These are phyloP conservation scores for Sporothrix mexicana DNA, from an alignment of 2,329 filamentous ascomycete genomes.

Conservation along the genomic window DNA sequence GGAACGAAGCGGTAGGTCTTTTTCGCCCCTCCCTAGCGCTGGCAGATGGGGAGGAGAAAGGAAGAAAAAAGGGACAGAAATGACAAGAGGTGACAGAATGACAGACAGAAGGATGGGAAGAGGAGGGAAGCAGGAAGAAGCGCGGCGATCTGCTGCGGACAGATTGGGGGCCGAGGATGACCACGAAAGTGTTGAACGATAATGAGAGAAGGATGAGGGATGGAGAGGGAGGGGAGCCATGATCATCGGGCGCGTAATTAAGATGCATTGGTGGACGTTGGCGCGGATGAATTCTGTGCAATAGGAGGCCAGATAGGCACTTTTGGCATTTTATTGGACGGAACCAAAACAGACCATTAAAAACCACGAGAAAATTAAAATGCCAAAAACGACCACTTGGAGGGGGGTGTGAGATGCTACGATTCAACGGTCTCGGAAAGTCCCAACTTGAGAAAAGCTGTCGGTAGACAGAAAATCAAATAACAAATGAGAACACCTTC, in stretches of 20 bases:
- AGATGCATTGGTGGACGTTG: slow-evolving; percentile 55
- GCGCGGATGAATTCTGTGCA: slow-evolving; percentile 47
- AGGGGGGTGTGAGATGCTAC: slow-evolving; percentile 13
- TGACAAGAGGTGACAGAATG: not conserved
- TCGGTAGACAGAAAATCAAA: not conserved
- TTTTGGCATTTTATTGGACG: slow-evolving; percentile 51
- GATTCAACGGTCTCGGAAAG: not conserved
- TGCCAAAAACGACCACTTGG: not conserved
- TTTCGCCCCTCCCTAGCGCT: slow-evolving; percentile 27
- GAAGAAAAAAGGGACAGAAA: not conserved
- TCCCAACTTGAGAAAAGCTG: not conserved
- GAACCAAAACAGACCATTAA: slow-evolving; percentile 7
- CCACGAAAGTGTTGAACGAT: not conserved
- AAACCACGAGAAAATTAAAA: not conserved
- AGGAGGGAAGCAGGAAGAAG: not conserved
- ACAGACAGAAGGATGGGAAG: not conserved
- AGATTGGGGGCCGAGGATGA: not conserved
- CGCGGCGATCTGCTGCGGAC: slow-evolving; percentile 12
- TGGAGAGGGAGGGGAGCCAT: not conserved
- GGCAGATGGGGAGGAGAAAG: too few species aligned
- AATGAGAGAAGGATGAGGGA: not conserved
- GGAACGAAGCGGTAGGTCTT: slow-evolving; percentile 33
- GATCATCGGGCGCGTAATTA: slow-evolving; percentile 42
- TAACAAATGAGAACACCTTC: not conserved
- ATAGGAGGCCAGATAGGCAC: slow-evolving; percentile 52